Base-by-base conservation (phyloP, 1,139 yeast genomes). In the Candida dubliniensis region DNA sequence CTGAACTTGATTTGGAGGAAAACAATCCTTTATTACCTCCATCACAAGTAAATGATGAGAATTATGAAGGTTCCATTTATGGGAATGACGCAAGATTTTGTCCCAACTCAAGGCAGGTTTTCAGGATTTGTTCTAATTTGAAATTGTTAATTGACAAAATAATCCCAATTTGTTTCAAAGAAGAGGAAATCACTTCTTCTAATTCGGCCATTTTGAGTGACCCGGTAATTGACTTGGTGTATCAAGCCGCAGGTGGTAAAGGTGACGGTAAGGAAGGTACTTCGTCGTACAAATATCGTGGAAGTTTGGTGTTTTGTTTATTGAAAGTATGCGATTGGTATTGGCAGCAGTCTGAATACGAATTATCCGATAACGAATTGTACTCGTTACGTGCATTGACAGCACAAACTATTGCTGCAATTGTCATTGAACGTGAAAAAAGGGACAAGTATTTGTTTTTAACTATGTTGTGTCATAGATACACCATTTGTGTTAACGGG, bases 321-420 rank as follows among this genome's bases (percentile, higher is more conserved):
- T 66, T 89, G 48, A 82, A 80, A 54, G 93, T 87, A n/a, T 77
- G 86, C 42, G 79, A 76, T 31, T 89, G 96, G 96, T 87, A 86
- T 61, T 69, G 77, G 69, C 77, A 75, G 34, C 76, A 84, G 51
- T 74, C 84, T 1, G 71, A 67, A 10, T 69, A 70, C 38, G 90
- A 87, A 58, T 69, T 88, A 46, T 81, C 81, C 50, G 90, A 87
- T 59, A 83, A 82, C 40, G 83, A 79, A 26, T 68, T 89, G 42
- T 85, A 77, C 60, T 57, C 66, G 4, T 64, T 84, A 29, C 68
- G 96, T 47, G 84, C 87, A 0, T 56, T 74, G 3, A 82, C 90
- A 9, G 88, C 95, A 1, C 90, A 88, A 59, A 75, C 75, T 34
- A 61, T 89, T 49, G 95, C 96, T 7, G 79, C 85, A 37, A 67